phyloP scores from a whole-genome alignment of 116 monocot genomes.

The Zostera marina region DNA sequence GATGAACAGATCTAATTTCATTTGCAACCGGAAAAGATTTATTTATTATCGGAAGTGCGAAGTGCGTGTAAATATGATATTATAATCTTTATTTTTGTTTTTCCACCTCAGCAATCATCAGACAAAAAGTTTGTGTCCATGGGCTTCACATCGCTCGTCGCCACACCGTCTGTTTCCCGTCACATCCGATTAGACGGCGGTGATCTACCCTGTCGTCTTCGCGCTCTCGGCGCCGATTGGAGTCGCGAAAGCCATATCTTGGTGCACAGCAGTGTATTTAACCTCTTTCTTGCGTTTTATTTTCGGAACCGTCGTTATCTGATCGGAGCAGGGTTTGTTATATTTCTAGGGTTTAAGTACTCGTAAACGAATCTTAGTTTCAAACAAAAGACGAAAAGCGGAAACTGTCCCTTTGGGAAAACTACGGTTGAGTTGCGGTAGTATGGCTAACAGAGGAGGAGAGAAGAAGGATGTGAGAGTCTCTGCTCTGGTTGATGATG shows the following conservation, averaged over 20 bases:
- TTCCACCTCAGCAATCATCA: too few relatives aligned
- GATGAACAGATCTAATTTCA: too few relatives aligned
- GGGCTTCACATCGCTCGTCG: background rate
- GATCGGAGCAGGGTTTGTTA: slow-evolving; percentile 3
- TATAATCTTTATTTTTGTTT: too few relatives aligned
- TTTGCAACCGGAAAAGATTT: too few relatives aligned
- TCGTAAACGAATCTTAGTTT: background rate
- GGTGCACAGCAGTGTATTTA: background rate
- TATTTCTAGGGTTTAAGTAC: slow-evolving; percentile 1
- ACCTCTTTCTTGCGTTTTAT: background rate
- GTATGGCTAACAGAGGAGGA: background rate
- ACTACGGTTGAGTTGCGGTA: background rate
- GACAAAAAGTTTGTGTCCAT: background rate
- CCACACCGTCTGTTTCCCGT: background rate
- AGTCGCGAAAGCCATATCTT: background rate
- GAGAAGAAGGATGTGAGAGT: background rate
- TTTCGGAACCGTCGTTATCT: background rate
- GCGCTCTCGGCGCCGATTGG: background rate
- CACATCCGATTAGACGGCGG: background rate
- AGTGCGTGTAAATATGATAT: too few relatives aligned
- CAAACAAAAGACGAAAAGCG: background rate
- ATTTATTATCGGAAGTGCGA: too few relatives aligned
- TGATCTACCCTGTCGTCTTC: background rate
- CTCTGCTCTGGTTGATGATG: slow-evolving; percentile 4
- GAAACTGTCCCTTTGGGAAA: background rate